These are phyloP conservation scores for Mycena rebaudengoi DNA, from an alignment of 768 basidiomycete species.

Conservation along the genomic window DNA sequence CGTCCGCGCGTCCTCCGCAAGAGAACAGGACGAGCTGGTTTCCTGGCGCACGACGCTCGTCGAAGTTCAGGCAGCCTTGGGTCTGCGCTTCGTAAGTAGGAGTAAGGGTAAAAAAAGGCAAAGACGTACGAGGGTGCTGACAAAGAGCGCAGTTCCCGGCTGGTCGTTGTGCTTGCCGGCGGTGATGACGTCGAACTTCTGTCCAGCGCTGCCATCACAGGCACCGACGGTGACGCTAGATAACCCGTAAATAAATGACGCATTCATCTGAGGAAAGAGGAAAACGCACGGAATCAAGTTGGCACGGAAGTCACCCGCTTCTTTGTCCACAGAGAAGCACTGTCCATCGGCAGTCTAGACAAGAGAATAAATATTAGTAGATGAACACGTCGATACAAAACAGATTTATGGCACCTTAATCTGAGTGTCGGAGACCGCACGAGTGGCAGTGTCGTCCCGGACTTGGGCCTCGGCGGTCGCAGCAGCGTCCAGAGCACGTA, in stretches of 20 bases:
- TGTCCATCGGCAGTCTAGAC: slow-evolving; percentile 25
- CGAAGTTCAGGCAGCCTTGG: slow-evolving; percentile 34
- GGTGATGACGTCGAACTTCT: slow-evolving; percentile 33
- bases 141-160: slow-evolving; percentile 27
- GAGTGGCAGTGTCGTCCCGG: slow-evolving; percentile 30
- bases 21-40: slow-evolving; percentile 28
- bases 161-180: slow-evolving; percentile 28
- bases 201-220: slow-evolving; percentile 27
- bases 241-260: no score
- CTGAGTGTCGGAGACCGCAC: slow-evolving; percentile 18
- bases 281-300: slow-evolving; percentile 33
- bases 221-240: slow-evolving; percentile 10
- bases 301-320: slow-evolving; percentile 31
- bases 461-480: slow-evolving; percentile 28
- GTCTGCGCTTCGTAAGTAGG: not conserved
- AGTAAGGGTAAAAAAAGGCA: not conserved
- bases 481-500: slow-evolving; percentile 16
- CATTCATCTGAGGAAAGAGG: no score
- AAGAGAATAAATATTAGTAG: not conserved
- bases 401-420: slow-evolving; percentile 9
- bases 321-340: slow-evolving; percentile 24
- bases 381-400: not conserved
- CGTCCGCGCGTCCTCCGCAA: slow-evolving; percentile 21
- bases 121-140: slow-evolving; percentile 19
- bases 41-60: slow-evolving; percentile 27